Evolutionary conservation across 805 yeast genomes (phyloP).

Genomic region (Wickerhamiella musiphila): DNA sequence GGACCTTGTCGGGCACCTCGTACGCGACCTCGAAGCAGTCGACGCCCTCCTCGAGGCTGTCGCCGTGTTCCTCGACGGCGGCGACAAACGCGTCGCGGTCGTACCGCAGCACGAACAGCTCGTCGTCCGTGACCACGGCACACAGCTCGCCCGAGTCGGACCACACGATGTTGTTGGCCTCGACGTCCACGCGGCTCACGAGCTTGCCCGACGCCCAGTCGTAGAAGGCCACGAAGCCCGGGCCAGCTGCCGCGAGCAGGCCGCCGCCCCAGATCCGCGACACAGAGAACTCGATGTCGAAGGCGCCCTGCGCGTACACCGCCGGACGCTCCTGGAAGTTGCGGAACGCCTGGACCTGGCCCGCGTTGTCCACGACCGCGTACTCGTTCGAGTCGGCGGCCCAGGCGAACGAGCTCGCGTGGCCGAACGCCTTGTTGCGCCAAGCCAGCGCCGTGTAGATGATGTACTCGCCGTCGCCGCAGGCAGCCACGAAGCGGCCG

Average conservation of each 20-base stretch:
- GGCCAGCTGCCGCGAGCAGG: constrained; percentile 60
- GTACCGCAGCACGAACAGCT: constrained; percentile 62
- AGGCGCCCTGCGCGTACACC: no score
- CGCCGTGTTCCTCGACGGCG: constrained; percentile 44
- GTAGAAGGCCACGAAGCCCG: constrained; percentile 70
- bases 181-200: constrained; percentile 81
- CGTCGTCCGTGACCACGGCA: constrained; percentile 51
- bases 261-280: constrained; percentile 80
- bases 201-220: constrained; percentile 84
- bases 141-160: constrained; percentile 84
- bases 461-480: constrained; percentile 96
- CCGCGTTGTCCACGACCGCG: constrained; percentile 60
- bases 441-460: constrained; percentile 94
- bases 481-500: constrained; percentile 90
- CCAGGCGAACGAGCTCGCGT: constrained; percentile 87
- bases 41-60: constrained; percentile 58
- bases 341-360: constrained; percentile 52
- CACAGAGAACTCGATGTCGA: constrained; percentile 45
- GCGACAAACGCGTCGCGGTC: constrained; percentile 48
- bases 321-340: constrained; percentile 68
- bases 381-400: constrained; percentile 75
- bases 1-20: constrained; percentile 64
- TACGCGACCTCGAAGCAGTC: constrained; percentile 75
- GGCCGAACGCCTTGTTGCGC: constrained; percentile 90
- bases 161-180: constrained; percentile 65